A percentile compares a stretch with the other conserved stretches of the same genome.
Conservation (phyloP, 1,139 yeast species). For the Magnusiomyces suaveolens region DNA sequence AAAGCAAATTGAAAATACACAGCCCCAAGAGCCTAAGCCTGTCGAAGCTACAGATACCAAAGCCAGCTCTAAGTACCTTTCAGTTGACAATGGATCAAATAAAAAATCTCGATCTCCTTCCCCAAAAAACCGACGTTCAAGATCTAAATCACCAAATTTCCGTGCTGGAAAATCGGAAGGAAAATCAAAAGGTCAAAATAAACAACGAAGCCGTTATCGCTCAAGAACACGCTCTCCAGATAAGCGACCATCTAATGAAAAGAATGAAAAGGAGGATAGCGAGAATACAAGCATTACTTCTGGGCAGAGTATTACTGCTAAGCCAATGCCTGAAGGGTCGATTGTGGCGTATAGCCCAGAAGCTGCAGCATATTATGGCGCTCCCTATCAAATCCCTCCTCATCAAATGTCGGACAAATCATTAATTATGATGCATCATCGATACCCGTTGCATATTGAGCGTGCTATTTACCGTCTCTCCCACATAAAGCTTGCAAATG, state of each 20-base stretch:
- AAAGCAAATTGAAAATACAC: not conserved
- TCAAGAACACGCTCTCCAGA: slow-evolving; percentile 10
- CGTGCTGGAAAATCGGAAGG: not conserved
- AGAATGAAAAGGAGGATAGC: slow-evolving; percentile 3
- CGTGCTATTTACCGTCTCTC: slow-evolving; percentile 88
- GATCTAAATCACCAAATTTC: slow-evolving; percentile 5
- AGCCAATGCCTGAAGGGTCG: slow-evolving; percentile 31
- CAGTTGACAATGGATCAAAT: not conserved
- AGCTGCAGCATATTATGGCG: slow-evolving; percentile 23
- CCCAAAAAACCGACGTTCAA: not conserved
- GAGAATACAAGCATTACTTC: slow-evolving; percentile 22
- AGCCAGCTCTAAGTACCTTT: not conserved
- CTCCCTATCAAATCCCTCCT: slow-evolving; percentile 33
- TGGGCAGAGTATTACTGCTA: slow-evolving; percentile 33
- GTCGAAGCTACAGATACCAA: not conserved
- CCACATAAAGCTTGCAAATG: slow-evolving; percentile 87
- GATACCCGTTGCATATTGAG: slow-evolving; percentile 92
- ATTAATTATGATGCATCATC: slow-evolving; percentile 34
- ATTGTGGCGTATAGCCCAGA: slow-evolving; percentile 19
- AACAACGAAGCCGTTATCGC: slow-evolving; percentile 10
- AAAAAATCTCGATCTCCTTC: slow-evolving; percentile 4
- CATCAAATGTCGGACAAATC: slow-evolving; percentile 33
- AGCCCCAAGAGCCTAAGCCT: not conserved
- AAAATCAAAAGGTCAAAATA: slow-evolving; percentile 1
- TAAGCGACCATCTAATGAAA: not conserved